Conservation (phyloP, 2,329 filamentous ascomycete species). For the Cercospora sp. region DNA sequence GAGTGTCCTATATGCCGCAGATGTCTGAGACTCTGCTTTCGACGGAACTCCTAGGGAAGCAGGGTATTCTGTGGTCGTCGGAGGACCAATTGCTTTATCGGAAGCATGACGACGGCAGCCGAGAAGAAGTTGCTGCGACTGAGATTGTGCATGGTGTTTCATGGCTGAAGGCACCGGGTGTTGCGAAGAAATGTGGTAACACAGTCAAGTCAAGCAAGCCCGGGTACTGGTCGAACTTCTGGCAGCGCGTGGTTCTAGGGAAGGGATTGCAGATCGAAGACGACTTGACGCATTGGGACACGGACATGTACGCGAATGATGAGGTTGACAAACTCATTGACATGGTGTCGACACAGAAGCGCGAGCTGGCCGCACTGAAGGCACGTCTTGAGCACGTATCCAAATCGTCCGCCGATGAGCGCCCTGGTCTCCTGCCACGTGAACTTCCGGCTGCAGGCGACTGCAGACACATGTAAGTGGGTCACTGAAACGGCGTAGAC, state of each 20-base stretch:
- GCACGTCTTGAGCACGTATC: background rate
- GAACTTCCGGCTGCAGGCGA: too few species aligned
- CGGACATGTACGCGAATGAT: background rate
- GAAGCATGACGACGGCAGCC: background rate
- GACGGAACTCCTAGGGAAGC: background rate
- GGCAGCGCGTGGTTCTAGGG: background rate
- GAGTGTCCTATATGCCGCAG: background rate
- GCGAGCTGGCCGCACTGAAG: background rate
- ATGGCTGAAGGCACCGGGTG: background rate
- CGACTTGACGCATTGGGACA: background rate
- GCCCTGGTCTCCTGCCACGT: too few species aligned
- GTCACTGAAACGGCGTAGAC: too few species aligned
- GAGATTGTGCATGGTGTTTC: background rate
- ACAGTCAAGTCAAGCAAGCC: background rate
- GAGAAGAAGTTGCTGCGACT: background rate
- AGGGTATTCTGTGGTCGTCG: background rate
- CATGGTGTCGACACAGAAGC: background rate
- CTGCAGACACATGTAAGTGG: too few species aligned
- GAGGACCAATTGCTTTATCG: background rate
- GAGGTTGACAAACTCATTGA: background rate
- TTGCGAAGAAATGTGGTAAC: background rate
- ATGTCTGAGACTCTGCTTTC: background rate
- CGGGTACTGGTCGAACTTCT: background rate
- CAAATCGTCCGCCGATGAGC: too few species aligned
- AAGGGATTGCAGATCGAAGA: background rate